Conservation (phyloP, 2,329 filamentous ascomycete species). For the Paecilomyces formosus region DNA sequence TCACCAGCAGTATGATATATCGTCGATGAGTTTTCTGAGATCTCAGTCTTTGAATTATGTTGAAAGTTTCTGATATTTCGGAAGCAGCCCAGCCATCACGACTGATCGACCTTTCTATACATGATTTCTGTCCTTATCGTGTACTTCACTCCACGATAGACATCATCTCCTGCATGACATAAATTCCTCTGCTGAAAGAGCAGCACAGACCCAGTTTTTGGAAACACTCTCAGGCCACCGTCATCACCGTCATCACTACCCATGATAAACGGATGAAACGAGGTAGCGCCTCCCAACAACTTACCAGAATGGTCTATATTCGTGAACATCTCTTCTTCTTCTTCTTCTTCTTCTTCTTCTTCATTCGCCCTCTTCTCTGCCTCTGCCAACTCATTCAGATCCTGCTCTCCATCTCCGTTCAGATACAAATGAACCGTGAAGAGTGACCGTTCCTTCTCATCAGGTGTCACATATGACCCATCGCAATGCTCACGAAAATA, state of each 20-base stretch:
- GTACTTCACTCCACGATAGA: constrained; percentile 46
- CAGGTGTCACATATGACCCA: constrained; percentile 52
- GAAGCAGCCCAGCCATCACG: neutral
- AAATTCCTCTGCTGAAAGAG: constrained; percentile 50
- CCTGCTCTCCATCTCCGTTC: constrained; percentile 37
- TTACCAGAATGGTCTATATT: constrained; percentile 13
- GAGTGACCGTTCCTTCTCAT: constrained; percentile 43
- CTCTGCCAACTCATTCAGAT: constrained; percentile 17
- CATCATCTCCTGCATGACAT: constrained; percentile 49
- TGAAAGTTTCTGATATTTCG: neutral
- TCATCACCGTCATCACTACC: constrained; percentile 22
- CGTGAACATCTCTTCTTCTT: constrained; percentile 8
- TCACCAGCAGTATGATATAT: neutral
- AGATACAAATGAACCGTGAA: constrained; percentile 53
- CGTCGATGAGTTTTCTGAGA: neutral
- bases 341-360: too few species aligned
- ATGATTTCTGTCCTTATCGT: constrained; percentile 51
- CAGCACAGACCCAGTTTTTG: constrained; percentile 45
- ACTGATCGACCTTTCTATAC: constrained; percentile 27
- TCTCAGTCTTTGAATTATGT: neutral
- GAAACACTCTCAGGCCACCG: constrained; percentile 36
- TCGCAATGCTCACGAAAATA: constrained; percentile 71
- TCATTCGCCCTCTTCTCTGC: constrained; percentile 6
- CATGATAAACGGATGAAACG: constrained; percentile 34
- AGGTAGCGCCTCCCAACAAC: constrained; percentile 49